Conservation (phyloP, 768 basidiomycete genomes). For the Zangia roseola region DNA sequence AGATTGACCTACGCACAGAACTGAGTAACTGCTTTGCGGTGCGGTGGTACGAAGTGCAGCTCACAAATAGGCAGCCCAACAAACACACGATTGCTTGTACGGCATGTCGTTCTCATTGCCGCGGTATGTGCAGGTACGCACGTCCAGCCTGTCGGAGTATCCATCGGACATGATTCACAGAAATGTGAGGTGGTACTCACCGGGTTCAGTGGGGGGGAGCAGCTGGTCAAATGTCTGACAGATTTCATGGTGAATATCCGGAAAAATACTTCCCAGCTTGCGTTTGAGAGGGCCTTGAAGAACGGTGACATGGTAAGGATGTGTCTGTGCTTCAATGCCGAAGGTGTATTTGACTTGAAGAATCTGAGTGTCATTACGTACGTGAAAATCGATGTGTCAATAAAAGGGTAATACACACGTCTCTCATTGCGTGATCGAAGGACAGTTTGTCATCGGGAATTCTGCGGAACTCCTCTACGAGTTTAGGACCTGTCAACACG, state of each 20-base stretch:
- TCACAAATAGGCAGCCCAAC: slow-evolving; percentile 39
- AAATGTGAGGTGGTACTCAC: slow-evolving; percentile 13
- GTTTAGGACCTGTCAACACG: slow-evolving; percentile 39
- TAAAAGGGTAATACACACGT: slow-evolving; percentile 31
- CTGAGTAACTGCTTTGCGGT: slow-evolving; percentile 6
- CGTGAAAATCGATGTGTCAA: slow-evolving; percentile 4
- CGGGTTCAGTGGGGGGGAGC: slow-evolving; percentile 19
- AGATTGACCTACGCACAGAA: slow-evolving; percentile 32
- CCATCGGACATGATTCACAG: slow-evolving; percentile 11
- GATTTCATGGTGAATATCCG: slow-evolving; percentile 36
- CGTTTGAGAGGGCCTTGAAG: slow-evolving; percentile 33
- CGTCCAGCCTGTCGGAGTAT: slow-evolving; percentile 28
- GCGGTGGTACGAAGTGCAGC: slow-evolving; percentile 9
- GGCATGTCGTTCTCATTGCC: slow-evolving; percentile 33
- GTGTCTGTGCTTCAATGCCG: slow-evolving; percentile 32
- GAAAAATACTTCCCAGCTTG: slow-evolving; percentile 33
- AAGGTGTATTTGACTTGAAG: slow-evolving; percentile 40
- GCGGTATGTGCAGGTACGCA: slow-evolving; percentile 27
- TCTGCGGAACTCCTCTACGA: slow-evolving; percentile 51
- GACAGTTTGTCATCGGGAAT: slow-evolving; percentile 49
- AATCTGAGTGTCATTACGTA: slow-evolving; percentile 29
- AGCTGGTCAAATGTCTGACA: slow-evolving; percentile 29
- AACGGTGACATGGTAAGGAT: slow-evolving; percentile 37
- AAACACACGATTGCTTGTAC: slow-evolving; percentile 41
- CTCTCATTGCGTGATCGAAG: slow-evolving; percentile 37